phyloP scores from a whole-genome alignment of 148 eudicot genomes.

The Camellia japonica region DNA sequence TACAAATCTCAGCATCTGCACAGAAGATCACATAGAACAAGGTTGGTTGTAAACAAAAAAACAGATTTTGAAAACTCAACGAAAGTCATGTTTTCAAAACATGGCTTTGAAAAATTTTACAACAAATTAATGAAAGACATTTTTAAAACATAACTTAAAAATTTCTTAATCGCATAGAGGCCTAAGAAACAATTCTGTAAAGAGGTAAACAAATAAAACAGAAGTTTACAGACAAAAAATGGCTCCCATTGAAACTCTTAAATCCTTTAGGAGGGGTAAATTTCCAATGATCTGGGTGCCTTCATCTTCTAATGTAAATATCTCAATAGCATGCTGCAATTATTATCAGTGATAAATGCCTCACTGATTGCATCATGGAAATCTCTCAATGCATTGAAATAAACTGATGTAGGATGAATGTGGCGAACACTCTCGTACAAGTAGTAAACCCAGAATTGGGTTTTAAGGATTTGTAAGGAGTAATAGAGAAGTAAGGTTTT shows the following conservation, averaged over 20 bases:
- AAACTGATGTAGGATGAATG: not conserved
- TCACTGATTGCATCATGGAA: not conserved
- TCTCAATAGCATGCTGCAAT: not conserved
- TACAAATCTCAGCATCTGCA: not conserved
- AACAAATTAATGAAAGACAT: too few relatives aligned
- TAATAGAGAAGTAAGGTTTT: too few relatives aligned
- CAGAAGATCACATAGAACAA: not conserved
- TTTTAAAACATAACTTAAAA: too few relatives aligned
- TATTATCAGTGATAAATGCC: not conserved
- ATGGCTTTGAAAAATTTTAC: too few relatives aligned
- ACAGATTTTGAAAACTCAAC: too few relatives aligned
- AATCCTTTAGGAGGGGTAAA: not conserved
- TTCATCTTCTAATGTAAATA: not conserved
- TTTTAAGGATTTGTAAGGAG: too few relatives aligned
- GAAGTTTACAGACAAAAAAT: not conserved
- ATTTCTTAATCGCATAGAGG: not conserved
- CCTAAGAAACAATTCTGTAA: not conserved
- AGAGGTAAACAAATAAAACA: not conserved
- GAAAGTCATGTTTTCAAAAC: too few relatives aligned
- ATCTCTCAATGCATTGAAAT: not conserved
- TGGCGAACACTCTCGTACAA: too few relatives aligned
- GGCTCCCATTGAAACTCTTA: not conserved
- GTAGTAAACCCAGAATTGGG: too few relatives aligned
- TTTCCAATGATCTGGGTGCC: not conserved
- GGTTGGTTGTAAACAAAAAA: not conserved